Base-by-base conservation (phyloP, 345 rosid species). In the Salix brachista region DNA sequence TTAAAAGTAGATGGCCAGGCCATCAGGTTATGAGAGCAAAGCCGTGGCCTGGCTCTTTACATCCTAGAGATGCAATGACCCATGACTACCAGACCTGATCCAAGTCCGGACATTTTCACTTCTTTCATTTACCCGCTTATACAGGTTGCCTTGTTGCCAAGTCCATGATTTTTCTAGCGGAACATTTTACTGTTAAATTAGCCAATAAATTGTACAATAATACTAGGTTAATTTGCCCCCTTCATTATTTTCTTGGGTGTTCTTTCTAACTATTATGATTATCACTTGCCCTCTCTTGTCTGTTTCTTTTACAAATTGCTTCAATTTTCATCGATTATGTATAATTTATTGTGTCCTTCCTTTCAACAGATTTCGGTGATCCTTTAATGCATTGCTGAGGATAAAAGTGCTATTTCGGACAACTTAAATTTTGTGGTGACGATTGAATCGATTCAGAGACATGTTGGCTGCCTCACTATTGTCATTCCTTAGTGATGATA, bases 331-430 rank as follows among this genome's bases (percentile, higher is more conserved):
- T 65, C 16, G 69, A 50, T 30, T 36, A 11, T 72, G 30, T 64
- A 3, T 44, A 58, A 26, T 76, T 62, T 64, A 65, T 12, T 23
- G 11, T 6, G 19, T 61, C 21, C 28, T 41, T 77, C n/a, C 64
- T 42, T 4, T 61, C 71, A 25, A 67, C 83, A 81, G 81, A 69
- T 56, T 58, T 19, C 54, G 73, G 50, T 46, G 48, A 39, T 60
- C 69, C 34, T 75, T 19, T 69, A 39, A 77, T 74, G 65, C 30
- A 44, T 73, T 26, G 58, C 62, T 28, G 7, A 6, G 61, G 26
- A 39, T 26, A 46, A 37, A 23, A 12, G 72, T 12, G 65, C 36
- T 37, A 64, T 58, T 30, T 4, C 52, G n/a, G 9, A 42, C 23
- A 34, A n/a, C 46, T 54, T 70, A 44, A 58, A 11, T 58, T 66